phyloP scores from a whole-genome alignment of 2,329 filamentous ascomycete species.

The Aspergillus ustus region DNA sequence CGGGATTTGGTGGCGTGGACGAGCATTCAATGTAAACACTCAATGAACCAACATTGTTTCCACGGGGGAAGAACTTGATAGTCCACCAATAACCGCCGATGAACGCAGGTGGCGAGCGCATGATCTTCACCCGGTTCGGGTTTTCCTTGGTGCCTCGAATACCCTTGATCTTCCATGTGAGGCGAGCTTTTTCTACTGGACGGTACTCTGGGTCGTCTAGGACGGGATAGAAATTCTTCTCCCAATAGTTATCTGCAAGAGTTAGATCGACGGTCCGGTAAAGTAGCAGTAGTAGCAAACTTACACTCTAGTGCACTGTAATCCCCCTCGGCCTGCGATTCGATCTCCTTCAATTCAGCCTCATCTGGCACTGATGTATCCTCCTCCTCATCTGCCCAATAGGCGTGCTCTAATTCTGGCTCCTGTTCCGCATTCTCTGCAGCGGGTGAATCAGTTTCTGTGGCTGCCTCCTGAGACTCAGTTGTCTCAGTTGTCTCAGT shows the following conservation, averaged over 20 bases:
- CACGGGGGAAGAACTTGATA: slow-evolving; percentile 67
- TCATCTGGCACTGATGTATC: slow-evolving; percentile 61
- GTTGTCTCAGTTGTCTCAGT: slow-evolving; percentile 14
- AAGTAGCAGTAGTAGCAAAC: slow-evolving; percentile 20
- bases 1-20: slow-evolving; percentile 49
- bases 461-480: slow-evolving; percentile 14
- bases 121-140: slow-evolving; percentile 62
- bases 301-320: slow-evolving; percentile 60
- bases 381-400: slow-evolving; percentile 61
- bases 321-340: slow-evolving; percentile 51
- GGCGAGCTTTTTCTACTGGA: slow-evolving; percentile 57
- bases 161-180: slow-evolving; percentile 63
- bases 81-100: slow-evolving; percentile 67
- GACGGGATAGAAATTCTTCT: slow-evolving; percentile 59
- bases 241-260: slow-evolving; percentile 58
- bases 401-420: slow-evolving; percentile 42
- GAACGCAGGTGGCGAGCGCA: slow-evolving; percentile 60
- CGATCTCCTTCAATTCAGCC: slow-evolving; percentile 63
- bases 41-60: slow-evolving; percentile 62
- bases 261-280: slow-evolving; percentile 5
- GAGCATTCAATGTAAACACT: slow-evolving; percentile 67
- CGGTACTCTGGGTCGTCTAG: slow-evolving; percentile 63
- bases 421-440: slow-evolving; percentile 21
- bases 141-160: slow-evolving; percentile 65
- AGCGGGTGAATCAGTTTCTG: slow-evolving; percentile 20